Base-by-base conservation (phyloP, 345 rosid species). In the Salix exigua region DNA sequence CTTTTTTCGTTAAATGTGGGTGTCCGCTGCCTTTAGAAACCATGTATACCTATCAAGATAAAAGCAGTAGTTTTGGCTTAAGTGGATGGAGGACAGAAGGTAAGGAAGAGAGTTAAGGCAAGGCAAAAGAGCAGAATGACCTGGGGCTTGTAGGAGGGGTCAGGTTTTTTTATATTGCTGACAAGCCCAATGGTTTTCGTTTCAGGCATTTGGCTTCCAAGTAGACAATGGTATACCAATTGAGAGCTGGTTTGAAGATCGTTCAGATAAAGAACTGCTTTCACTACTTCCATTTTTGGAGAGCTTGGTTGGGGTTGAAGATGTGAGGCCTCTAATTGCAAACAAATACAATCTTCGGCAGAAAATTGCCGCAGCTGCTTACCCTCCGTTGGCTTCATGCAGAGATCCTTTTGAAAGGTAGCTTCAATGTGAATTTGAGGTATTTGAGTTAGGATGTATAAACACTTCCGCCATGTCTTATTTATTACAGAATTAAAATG, bases 161-260 rank as follows among this genome's bases (percentile, higher is more conserved):
- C 61, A 3, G 62, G 12, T 66, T 35, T 68, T 68, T 68, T 70
- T 23, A 3, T 5, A 26, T 51, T 35, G 14, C 40, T 55, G 33
- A 72, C 28, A 60, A 55, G 35, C 21, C n/a, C 30, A n/a, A 26
- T 68, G 50, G 30, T n/a, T 11, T 40, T 79, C 64, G 46, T 70
- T 58, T 53, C 78, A 94, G 99, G 99, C 96, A 72, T 96, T 94
- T 82, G 98, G 99, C 50, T 96, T 96, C 82, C 99, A 96, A 88
- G 96, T 96, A 80, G 98, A 96, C 81, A 96, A 96, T 48, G 99
- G 99, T 18, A 91, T 96, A 68, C 97, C 99, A 17, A 96, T 96
- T 44, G 97, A 92, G 86, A 96, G 99, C 87, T 96, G 99, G 99
- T 96, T 96, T 53, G 93, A 90, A 30, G 97, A 96, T 81, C 90